Evolutionary conservation across 345 rosid genomes (phyloP).

Genomic region (Euphorbia tirucalli): DNA sequence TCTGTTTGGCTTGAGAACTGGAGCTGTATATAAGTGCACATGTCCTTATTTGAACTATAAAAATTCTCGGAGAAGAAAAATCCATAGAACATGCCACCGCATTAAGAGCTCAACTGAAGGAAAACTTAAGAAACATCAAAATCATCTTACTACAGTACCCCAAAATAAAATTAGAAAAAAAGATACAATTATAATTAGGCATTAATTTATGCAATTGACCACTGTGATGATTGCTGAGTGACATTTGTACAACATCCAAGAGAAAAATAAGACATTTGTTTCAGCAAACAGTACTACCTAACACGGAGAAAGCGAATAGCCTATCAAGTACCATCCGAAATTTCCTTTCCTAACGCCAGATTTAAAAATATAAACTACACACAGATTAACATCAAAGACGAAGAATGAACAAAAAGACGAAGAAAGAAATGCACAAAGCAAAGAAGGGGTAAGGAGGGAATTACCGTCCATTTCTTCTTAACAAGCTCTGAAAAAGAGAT

Average conservation of each 20-base stretch:
- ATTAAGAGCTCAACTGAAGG: not conserved
- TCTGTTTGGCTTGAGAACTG: slow-evolving; percentile 37
- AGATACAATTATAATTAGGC: not conserved
- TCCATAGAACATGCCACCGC: not conserved
- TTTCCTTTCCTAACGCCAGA: not conserved
- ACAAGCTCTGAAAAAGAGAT: slow-evolving; percentile 32
- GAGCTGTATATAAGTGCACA: slow-evolving; percentile 41
- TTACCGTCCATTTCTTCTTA: slow-evolving; percentile 56
- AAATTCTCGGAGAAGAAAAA: slow-evolving; percentile 6
- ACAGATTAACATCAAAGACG: not conserved
- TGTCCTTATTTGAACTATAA: slow-evolving; percentile 19
- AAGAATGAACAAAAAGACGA: not conserved
- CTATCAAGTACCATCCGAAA: not conserved
- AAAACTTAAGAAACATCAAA: not conserved
- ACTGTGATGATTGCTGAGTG: too few species aligned
- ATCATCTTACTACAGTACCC: not conserved
- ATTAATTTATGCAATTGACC: too few species aligned
- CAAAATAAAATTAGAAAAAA: not conserved
- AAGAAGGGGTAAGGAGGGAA: too few species aligned
- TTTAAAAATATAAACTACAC: not conserved
- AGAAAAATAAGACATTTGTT: too few species aligned
- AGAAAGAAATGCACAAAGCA: not conserved
- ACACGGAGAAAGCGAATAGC: not conserved
- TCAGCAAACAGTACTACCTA: too few species aligned
- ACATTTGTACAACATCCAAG: not conserved